These are phyloP conservation scores for Cercospora beticola DNA, from an alignment of 2,329 filamentous ascomycete genomes.

Conservation along the genomic window DNA sequence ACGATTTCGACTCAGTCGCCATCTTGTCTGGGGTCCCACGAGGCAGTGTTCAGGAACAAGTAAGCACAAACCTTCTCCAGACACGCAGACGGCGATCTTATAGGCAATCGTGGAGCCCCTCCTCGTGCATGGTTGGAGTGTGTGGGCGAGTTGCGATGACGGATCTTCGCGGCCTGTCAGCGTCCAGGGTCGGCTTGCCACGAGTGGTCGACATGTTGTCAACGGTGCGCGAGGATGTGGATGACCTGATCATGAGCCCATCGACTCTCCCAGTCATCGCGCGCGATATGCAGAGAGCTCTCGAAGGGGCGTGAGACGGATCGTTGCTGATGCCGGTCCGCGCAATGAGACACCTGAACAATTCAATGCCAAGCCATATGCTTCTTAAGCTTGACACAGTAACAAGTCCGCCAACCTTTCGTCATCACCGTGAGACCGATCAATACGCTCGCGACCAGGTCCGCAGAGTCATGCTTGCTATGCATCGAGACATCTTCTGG, in stretches of 20 bases:
- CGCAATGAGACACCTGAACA: neutral
- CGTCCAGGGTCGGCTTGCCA: neutral
- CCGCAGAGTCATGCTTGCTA: neutral
- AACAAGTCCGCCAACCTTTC: neutral
- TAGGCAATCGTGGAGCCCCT: slow-evolving; percentile 4
- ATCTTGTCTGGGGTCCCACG: slow-evolving; percentile 15
- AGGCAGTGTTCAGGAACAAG: slow-evolving; percentile 17
- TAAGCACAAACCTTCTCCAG: slow-evolving; percentile 1
- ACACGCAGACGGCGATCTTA: slow-evolving; percentile 7
- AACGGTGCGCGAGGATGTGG: neutral
- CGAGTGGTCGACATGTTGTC: slow-evolving; percentile 1
- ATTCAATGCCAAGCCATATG: slow-evolving; percentile 8
- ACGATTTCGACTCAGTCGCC: slow-evolving; percentile 7
- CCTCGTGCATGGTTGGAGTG: neutral
- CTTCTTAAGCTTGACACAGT: slow-evolving; percentile 1
- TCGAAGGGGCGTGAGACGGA: slow-evolving; percentile 10
- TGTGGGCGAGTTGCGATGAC: neutral
- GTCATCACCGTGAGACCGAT: neutral
- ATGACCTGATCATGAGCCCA: neutral
- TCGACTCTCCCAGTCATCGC: neutral
- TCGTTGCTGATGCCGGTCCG: slow-evolving; percentile 5
- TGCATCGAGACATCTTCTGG: neutral
- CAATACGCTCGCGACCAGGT: neutral
- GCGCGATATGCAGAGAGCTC: slow-evolving; percentile 3
- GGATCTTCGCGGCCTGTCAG: slow-evolving; percentile 5